Base-by-base conservation (phyloP, 73 alveolate species). In the Paramecium sonneborni region DNA sequence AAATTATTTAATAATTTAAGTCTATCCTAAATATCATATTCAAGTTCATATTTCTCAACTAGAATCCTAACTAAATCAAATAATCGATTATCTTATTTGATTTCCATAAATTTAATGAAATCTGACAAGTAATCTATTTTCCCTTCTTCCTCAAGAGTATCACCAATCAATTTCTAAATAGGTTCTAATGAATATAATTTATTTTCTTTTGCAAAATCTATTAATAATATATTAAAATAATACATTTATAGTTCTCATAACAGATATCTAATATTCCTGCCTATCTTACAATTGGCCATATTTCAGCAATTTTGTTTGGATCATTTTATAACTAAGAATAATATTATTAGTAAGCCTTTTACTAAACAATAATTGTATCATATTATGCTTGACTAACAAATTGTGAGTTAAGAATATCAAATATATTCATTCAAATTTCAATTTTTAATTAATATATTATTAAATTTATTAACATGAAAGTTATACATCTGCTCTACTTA, bases 341-440 rank as follows among this genome's bases (percentile, higher is more conserved):
- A 62, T 39, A 79, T 79, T 39, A 48, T 12, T 39, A 43, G 43
- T 43, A 79, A 12, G 90, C 90, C 48, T 43, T 79, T 48, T 79
- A 46, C 32, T 79, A 34, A 2, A 55, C 55, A 10, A 43, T 21
- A 11, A 79, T 79, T 39, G 69, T 43, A 56, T 79, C 90, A 79
- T 79, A 79, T 26, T 79, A 28, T 11, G 41, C 46, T 79, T 79
- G 28, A 46, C 76, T 79, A 24, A 79, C 90, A 44, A 38, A 79
- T 79, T 79, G 15, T 41, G 90, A 79, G 44, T 79, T 79, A 46
- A 43, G 74, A 10, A 79, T 79, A 21, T 79, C 90, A 43, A 79
- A 79, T 79, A 79, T 46, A 48, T 46, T 79, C 74, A 46, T 39
- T 79, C 55, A 74, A 74, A 74, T 74, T 74, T 38, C 39, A 74